Conservation (phyloP, 2,329 filamentous ascomycete species). For the Microdochium paspali region DNA sequence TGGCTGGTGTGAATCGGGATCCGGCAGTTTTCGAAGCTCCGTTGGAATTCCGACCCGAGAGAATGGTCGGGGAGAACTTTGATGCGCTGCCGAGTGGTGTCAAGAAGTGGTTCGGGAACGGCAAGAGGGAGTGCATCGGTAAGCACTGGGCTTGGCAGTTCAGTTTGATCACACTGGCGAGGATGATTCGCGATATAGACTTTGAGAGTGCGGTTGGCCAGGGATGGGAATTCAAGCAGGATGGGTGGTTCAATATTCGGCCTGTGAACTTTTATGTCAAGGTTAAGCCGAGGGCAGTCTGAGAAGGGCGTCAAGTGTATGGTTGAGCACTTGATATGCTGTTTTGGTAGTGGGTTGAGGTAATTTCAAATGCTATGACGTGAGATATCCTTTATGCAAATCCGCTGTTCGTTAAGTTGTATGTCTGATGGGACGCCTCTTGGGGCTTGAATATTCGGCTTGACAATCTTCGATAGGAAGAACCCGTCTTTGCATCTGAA, state of each 20-base stretch:
- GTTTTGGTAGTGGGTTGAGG: too few relatives aligned
- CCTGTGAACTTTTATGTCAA: constrained; percentile 35
- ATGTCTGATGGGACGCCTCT: too few relatives aligned
- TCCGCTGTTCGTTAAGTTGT: too few relatives aligned
- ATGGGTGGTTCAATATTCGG: constrained; percentile 44
- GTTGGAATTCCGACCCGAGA: constrained; percentile 33
- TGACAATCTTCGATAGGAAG: too few relatives aligned
- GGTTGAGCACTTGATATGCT: too few relatives aligned
- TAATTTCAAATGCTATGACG: too few relatives aligned
- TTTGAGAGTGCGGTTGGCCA: constrained; percentile 30
- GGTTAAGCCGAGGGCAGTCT: constrained; percentile 24
- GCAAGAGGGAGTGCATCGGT: constrained; percentile 41
- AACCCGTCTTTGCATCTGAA: too few relatives aligned
- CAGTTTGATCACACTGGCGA: constrained; percentile 28
- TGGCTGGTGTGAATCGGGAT: constrained; percentile 40
- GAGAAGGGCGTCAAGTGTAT: too few relatives aligned
- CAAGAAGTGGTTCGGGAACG: constrained; percentile 42
- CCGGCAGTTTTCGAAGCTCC: constrained; percentile 37
- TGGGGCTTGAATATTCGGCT: too few relatives aligned
- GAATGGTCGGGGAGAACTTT: constrained; percentile 37
- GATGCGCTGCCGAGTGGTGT: constrained; percentile 31
- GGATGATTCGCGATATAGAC: constrained; percentile 33
- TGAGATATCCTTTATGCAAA: too few relatives aligned
- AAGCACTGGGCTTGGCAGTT: constrained; percentile 40
- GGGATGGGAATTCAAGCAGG: constrained; percentile 28